A percentile compares a stretch with the other conserved stretches of the same genome.
phyloP scores from a whole-genome alignment of 2,329 filamentous ascomycete genomes.

The Madurella mycetomatis region DNA sequence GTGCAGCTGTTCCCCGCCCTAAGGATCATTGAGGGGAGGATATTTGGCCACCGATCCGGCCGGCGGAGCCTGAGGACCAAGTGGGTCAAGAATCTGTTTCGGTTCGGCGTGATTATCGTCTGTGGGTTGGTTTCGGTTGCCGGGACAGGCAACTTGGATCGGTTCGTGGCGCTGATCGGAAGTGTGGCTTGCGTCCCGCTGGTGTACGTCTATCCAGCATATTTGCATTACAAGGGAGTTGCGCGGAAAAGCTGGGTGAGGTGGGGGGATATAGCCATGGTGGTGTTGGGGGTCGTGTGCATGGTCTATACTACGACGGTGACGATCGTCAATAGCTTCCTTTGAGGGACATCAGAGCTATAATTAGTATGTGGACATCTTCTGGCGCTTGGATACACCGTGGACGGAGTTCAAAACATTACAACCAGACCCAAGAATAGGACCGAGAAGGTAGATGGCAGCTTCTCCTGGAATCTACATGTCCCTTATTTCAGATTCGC shows the following conservation, averaged over 20 bases:
- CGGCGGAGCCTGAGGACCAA: conserved; percentile 62
- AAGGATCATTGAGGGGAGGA: conserved; percentile 63
- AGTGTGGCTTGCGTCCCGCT: conserved; percentile 70
- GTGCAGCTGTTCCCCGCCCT: conserved; percentile 72
- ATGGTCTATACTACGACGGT: conserved; percentile 69
- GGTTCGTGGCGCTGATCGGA: conserved; percentile 70
- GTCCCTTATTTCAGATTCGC: no score
- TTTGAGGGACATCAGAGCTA: conserved; percentile 2
- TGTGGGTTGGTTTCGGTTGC: conserved; percentile 59
- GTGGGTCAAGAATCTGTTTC: conserved; percentile 71
- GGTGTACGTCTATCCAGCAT: conserved; percentile 73
- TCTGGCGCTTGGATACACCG: conserved; percentile 23
- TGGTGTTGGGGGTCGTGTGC: conserved; percentile 57
- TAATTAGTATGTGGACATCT: background rate
- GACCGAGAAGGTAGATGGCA: no score
- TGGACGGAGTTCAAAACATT: background rate
- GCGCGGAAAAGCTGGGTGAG: conserved; percentile 55
- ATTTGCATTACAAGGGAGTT: conserved; percentile 63
- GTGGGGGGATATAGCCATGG: conserved; percentile 56
- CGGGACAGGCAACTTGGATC: conserved; percentile 66
- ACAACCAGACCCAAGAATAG: no score
- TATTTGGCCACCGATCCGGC: conserved; percentile 65
- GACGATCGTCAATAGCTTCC: conserved; percentile 46
- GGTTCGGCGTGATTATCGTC: conserved; percentile 51
- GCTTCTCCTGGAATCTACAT: no score